Evolutionary conservation across 2,329 filamentous ascomycete species (phyloP).

Genomic region (Hymenotorrendiella dingleyae): DNA sequence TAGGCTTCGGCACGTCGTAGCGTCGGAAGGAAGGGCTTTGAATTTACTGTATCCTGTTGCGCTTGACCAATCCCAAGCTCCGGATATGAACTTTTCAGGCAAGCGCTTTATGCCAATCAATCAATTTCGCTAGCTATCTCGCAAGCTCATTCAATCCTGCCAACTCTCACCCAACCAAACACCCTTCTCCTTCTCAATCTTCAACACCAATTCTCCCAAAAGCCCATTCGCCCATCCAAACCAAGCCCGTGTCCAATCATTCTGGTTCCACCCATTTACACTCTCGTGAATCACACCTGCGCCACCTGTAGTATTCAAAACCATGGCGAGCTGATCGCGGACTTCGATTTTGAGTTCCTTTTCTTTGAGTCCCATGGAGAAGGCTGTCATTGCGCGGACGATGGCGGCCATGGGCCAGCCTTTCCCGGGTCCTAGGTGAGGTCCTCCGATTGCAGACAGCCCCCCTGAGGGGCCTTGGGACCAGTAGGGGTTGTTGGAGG

Average conservation of each 20-base stretch:
- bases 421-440: constrained; percentile 54
- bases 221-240: constrained; percentile 84
- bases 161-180: constrained; percentile 17
- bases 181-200: constrained; percentile 17
- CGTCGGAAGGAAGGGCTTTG: too few species aligned
- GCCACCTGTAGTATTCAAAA: constrained; percentile 19
- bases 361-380: constrained; percentile 11
- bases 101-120: too few species aligned
- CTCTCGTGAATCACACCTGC: constrained; percentile 42
- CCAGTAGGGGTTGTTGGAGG: constrained; percentile 73
- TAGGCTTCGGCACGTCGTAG: too few species aligned
- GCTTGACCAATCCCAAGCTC: too few species aligned
- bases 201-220: constrained; percentile 59
- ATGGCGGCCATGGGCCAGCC: constrained; percentile 53
- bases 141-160: constrained; percentile 16
- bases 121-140: too few species aligned
- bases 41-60: too few species aligned
- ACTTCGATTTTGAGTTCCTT: constrained; percentile 25
- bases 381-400: constrained; percentile 44
- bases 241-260: constrained; percentile 36
- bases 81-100: too few species aligned
- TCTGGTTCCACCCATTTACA: constrained; percentile 34
- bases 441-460: constrained; percentile 65
- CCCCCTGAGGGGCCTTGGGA: constrained; percentile 35
- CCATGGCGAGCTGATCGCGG: constrained; percentile 23